These are phyloP conservation scores for Amanita fuliginea DNA, from an alignment of 768 basidiomycete species.

Conservation along the genomic window DNA sequence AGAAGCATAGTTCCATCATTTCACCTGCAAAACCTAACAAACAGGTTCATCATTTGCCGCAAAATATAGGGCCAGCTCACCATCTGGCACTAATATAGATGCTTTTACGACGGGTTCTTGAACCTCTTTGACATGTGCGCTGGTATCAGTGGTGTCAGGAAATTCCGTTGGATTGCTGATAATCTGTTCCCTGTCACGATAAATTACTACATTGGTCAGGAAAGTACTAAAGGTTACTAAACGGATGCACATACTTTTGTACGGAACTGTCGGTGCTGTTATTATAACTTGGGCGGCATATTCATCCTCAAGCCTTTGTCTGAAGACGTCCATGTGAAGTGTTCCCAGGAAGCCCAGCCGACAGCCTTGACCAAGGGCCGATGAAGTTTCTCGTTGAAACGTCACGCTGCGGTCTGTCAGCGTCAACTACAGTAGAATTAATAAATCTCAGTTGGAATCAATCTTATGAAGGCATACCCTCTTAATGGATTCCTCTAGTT, in stretches of 20 bases:
- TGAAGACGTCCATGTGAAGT: slow-evolving; percentile 93
- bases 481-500: slow-evolving; percentile 93
- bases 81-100: slow-evolving; percentile 90
- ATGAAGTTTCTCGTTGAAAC: slow-evolving; percentile 83
- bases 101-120: slow-evolving; percentile 93
- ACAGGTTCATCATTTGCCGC: not conserved
- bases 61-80: slow-evolving; percentile 23
- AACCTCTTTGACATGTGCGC: slow-evolving; percentile 55
- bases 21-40: slow-evolving; percentile 78
- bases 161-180: slow-evolving; percentile 96
- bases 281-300: slow-evolving; percentile 91
- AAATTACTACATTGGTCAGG: slow-evolving; percentile 46
- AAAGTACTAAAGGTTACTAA: not conserved
- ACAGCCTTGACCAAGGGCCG: slow-evolving; percentile 91
- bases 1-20: slow-evolving; percentile 91
- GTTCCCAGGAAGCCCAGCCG: slow-evolving; percentile 93
- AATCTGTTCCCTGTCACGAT: slow-evolving; percentile 46
- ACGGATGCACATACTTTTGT: slow-evolving; percentile 48
- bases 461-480: slow-evolving; percentile 35
- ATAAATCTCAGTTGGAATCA: slow-evolving; percentile 4
- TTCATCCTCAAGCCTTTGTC: slow-evolving; percentile 94
- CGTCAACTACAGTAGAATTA: slow-evolving; percentile 41
- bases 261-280: slow-evolving; percentile 93
- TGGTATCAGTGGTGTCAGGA: slow-evolving; percentile 65
- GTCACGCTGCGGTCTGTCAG: slow-evolving; percentile 85